Conservation (phyloP, 2,329 filamentous ascomycete species). For the Cercospora beticola region DNA sequence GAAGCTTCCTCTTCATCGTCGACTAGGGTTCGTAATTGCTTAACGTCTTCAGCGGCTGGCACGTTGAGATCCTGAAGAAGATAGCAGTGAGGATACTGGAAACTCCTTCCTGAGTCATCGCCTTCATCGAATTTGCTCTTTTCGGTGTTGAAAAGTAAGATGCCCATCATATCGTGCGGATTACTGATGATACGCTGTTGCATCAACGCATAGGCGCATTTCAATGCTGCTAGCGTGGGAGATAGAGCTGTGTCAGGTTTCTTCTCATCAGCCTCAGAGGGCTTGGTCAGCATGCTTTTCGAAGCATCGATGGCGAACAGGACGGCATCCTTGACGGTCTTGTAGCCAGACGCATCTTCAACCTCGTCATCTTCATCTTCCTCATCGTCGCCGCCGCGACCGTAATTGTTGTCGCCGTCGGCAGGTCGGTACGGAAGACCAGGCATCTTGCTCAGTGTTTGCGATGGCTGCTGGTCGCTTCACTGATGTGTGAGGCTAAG, state of each 20-base stretch:
- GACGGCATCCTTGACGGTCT: slow-evolving; percentile 94
- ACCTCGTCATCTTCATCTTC: slow-evolving; percentile 69
- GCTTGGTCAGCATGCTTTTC: slow-evolving; percentile 74
- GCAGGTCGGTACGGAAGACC: slow-evolving; percentile 20
- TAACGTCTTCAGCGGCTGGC: slow-evolving; percentile 83
- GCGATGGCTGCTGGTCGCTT: background rate
- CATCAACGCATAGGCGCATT: slow-evolving; percentile 93
- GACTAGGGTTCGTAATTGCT: slow-evolving; percentile 69
- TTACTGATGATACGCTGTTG: slow-evolving; percentile 97
- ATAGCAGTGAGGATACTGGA: slow-evolving; percentile 85
- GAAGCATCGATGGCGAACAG: slow-evolving; percentile 92
- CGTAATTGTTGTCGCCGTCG: slow-evolving; percentile 30
- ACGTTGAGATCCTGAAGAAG: slow-evolving; percentile 84
- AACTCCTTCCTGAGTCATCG: slow-evolving; percentile 57
- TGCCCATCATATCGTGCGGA: slow-evolving; percentile 95
- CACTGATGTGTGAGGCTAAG: background rate
- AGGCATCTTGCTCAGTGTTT: slow-evolving; percentile 1
- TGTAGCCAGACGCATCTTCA: slow-evolving; percentile 73
- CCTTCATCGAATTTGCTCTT: slow-evolving; percentile 75
- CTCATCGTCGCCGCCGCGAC: slow-evolving; percentile 46
- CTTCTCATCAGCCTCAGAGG: slow-evolving; percentile 65
- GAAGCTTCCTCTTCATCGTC: slow-evolving; percentile 74
- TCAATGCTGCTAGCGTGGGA: slow-evolving; percentile 77
- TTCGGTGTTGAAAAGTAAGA: slow-evolving; percentile 86
- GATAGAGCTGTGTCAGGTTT: slow-evolving; percentile 72